Conservation (phyloP, 2,329 filamentous ascomycete species). For the Trichoderma pleuroti region DNA sequence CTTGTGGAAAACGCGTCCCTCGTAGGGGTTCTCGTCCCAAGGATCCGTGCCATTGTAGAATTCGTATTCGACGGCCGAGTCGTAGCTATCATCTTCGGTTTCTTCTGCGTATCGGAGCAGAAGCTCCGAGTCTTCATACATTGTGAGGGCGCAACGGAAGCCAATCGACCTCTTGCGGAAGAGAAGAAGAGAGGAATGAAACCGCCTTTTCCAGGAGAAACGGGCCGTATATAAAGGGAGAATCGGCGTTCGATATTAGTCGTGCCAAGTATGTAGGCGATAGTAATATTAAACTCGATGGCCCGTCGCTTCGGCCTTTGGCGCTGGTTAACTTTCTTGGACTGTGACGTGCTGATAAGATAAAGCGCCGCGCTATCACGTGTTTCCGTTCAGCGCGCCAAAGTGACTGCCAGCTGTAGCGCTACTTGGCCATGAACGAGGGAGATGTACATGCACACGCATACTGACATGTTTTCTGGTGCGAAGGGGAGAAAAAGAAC, state of each 20-base stretch:
- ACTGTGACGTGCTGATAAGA: not conserved
- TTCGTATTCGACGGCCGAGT: slow-evolving; percentile 12
- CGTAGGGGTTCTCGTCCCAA: slow-evolving; percentile 3
- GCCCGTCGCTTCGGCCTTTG: not conserved
- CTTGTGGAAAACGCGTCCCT: slow-evolving; percentile 23
- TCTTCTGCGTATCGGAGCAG: slow-evolving; percentile 2
- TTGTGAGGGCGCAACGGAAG: not conserved
- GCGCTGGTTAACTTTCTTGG: not conserved
- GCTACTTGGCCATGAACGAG: not conserved
- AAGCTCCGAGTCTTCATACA: not conserved
- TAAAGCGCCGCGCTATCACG: not conserved
- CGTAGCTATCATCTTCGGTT: slow-evolving; percentile 6
- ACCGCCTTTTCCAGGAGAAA: not conserved
- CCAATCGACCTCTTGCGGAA: not conserved
- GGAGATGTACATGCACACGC: not conserved
- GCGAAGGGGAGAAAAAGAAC: not conserved
- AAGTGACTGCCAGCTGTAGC: not conserved
- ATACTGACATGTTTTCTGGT: not conserved
- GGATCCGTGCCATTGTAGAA: slow-evolving; percentile 15
- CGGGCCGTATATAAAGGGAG: not conserved
- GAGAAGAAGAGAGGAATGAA: not conserved
- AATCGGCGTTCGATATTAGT: not conserved
- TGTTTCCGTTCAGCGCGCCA: not conserved
- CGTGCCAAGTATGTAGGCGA: not conserved
- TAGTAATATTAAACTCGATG: not conserved